phyloP scores from a whole-genome alignment of 83 land plant species.

The Picea abies region DNA sequence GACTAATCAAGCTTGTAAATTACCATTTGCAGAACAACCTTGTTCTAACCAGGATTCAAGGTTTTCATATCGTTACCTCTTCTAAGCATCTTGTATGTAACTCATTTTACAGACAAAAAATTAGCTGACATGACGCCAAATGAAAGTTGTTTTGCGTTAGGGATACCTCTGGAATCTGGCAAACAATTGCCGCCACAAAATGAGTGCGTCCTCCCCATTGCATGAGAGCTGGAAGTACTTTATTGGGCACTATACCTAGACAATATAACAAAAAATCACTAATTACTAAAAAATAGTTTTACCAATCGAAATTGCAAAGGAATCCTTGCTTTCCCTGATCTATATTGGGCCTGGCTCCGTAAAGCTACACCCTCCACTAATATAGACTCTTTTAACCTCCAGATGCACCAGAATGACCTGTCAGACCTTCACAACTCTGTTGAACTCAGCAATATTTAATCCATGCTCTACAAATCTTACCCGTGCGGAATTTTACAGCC shows the following conservation, averaged over 20 bases:
- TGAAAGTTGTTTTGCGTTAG: too few species aligned
- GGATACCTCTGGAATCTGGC: constrained; percentile 20
- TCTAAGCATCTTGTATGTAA: too few species aligned
- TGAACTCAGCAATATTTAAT: neutral
- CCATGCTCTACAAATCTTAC: neutral
- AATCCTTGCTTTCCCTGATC: too few species aligned
- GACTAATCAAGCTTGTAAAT: too few species aligned
- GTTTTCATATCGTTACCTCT: too few species aligned
- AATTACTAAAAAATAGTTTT: neutral
- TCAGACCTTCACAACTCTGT: neutral
- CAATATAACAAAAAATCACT: neutral
- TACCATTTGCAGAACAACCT: too few species aligned
- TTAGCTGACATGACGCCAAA: too few species aligned
- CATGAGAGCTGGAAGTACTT: constrained; percentile 17
- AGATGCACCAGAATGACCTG: too few species aligned
- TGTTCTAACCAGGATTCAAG: too few species aligned
- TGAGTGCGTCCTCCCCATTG: constrained; percentile 20
- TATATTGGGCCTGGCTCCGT: neutral
- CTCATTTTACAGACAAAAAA: too few species aligned
- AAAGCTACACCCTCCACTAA: neutral
- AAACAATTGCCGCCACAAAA: constrained; percentile 14
- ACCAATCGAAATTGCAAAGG: neutral
- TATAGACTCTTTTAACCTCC: neutral
- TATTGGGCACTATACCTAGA: constrained; percentile 11
- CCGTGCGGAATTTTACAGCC: neutral